Evolutionary conservation across 257 asterid species (phyloP).

Genomic region (Solanum pimpinellifolium): DNA sequence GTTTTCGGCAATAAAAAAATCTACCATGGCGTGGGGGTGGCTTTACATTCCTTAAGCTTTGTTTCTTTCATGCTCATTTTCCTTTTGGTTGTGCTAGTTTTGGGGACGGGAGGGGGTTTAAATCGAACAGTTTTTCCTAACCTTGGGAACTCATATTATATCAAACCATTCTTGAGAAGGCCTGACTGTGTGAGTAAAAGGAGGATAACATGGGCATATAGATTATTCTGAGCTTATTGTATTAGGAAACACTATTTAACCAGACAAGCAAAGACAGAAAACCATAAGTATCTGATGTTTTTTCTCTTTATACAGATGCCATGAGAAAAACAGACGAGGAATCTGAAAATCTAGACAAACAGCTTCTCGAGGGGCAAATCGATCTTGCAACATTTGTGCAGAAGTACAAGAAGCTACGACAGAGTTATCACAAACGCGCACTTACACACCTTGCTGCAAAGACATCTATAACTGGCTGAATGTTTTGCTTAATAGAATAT

Average conservation of each 20-base stretch:
- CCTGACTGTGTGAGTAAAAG: background rate
- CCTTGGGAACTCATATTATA: background rate
- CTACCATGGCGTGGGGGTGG: no score
- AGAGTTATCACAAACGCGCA: slow-evolving; percentile 61
- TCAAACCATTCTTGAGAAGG: background rate
- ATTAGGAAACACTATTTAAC: background rate
- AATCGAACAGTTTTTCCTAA: background rate
- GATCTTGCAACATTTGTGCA: slow-evolving; percentile 62
- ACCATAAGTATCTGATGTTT: background rate
- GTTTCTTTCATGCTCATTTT: background rate
- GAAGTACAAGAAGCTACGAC: slow-evolving; percentile 77
- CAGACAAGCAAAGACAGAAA: background rate
- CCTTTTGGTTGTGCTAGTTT: background rate
- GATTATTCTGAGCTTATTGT: background rate
- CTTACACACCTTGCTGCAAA: slow-evolving; percentile 85
- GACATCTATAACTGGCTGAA: slow-evolving; percentile 45
- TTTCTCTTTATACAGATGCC: slow-evolving; percentile 37
- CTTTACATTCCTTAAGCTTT: background rate
- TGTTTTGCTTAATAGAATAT: background rate
- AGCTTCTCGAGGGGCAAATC: slow-evolving; percentile 66
- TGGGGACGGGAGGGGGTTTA: background rate
- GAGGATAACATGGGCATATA: background rate
- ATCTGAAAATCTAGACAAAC: slow-evolving; percentile 66
- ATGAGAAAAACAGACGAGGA: slow-evolving; percentile 65
- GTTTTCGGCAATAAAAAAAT: background rate